These are phyloP conservation scores for Solanum infundibuliforme DNA, from an alignment of 257 asterid species.

Conservation along the genomic window DNA sequence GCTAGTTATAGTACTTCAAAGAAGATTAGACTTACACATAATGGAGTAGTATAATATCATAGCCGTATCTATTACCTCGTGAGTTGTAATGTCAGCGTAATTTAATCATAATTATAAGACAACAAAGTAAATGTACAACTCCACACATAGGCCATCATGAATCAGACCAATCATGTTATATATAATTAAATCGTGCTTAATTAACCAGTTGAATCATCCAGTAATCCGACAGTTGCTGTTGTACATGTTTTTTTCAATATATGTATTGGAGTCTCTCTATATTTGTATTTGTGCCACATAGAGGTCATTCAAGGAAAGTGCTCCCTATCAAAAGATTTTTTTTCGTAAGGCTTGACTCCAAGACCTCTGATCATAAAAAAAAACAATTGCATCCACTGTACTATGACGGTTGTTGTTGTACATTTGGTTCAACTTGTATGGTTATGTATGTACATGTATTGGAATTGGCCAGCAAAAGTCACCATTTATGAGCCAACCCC, in stretches of 20 bases:
- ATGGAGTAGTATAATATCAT: neutral
- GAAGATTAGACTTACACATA: neutral
- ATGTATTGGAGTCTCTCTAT: fast-evolving
- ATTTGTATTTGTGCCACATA: neutral
- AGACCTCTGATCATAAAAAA: too few species aligned
- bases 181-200: neutral
- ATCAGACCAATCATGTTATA: neutral
- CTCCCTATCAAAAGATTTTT: too few species aligned
- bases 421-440: neutral
- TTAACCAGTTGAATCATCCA: neutral
- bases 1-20: neutral
- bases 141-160: neutral
- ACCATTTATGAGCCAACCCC: constrained; percentile 34
- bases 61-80: neutral
- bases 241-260: neutral
- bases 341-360: fast-evolving
- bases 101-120: neutral
- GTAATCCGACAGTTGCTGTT: neutral
- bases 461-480: constrained; percentile 8
- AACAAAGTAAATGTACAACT: neutral
- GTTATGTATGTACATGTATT: neutral
- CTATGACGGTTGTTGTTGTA: neutral
- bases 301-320: neutral
- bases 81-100: neutral
- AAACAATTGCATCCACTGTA: too few species aligned